Conservation (phyloP, 1,284 basidiomycete species). For the Hymenochaete sp. region DNA sequence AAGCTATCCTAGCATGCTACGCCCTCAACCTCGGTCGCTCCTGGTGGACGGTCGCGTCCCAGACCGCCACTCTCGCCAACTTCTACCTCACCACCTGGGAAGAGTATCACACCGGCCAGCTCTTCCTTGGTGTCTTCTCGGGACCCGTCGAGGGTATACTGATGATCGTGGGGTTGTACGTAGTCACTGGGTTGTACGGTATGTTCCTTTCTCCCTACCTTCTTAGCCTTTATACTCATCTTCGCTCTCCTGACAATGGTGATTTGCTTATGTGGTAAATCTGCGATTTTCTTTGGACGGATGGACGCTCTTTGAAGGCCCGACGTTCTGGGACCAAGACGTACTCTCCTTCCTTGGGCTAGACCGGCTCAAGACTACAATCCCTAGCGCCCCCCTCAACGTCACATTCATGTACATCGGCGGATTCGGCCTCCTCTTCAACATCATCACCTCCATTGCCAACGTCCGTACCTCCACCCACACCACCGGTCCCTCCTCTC, state of each 20-base stretch:
- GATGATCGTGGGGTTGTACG: slow-evolving; percentile 73
- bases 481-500: slow-evolving; percentile 54
- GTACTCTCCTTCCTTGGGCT: slow-evolving; percentile 57
- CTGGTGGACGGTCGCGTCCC: slow-evolving; percentile 92
- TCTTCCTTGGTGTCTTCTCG: slow-evolving; percentile 90
- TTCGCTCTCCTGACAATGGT: not conserved
- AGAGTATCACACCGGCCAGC: slow-evolving; percentile 88
- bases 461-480: slow-evolving; percentile 62
- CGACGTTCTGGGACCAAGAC: slow-evolving; percentile 78
- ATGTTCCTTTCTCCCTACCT: slow-evolving; percentile 20
- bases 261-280: too few relatives aligned
- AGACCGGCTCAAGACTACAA: slow-evolving; percentile 41
- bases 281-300: too few relatives aligned
- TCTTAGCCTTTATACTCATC: not conserved
- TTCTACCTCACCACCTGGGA: slow-evolving; percentile 98
- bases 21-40: slow-evolving; percentile 88
- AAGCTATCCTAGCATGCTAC: slow-evolving; percentile 73
- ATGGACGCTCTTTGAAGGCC: slow-evolving; percentile 36
- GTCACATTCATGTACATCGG: slow-evolving; percentile 84
- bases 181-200: slow-evolving; percentile 73
- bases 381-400: slow-evolving; percentile 73
- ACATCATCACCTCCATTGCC: slow-evolving; percentile 72
- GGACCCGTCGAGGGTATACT: slow-evolving; percentile 97
- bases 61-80: slow-evolving; percentile 82
- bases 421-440: slow-evolving; percentile 66